Evolutionary conservation across 805 yeast genomes (phyloP), one percentile per base, ranked within the genome.

Genomic region (Starmerella khaoyaiensis): DNA sequence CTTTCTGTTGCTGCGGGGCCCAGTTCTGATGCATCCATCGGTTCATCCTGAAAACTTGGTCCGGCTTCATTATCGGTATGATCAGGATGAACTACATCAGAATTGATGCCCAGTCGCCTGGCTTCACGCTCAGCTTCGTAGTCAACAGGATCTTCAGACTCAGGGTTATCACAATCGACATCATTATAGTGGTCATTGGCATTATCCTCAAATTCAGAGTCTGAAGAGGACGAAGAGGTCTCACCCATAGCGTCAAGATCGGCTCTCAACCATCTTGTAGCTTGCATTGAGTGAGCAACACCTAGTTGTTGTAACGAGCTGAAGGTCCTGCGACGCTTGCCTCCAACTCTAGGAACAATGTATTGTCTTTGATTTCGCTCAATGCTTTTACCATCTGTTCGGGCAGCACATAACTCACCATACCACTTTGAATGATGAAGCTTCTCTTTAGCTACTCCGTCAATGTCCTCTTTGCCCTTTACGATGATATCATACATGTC

Each of bases 391-490:
- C 32, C 32, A 15, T 35, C 26, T 5, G 59, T 54, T 40, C 95
- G 67, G 0, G 79, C 75, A 31, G 67, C 71, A 25, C 65, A 61
- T 36, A 83, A 60, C 39, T 76, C 76, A 31, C 60, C 60, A 95
- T 95, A 90, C 96, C 97, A 87, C 36, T 72, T 77, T 39, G 79
- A 86, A n/a, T 65, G 60, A 17, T 61, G 61, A 33, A 87, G 58
- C 0, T 63, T 55, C 11, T 51, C 45, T 33, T 76, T 69, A 7
- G 84, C 71, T 20, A 61, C 63, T 1, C 65, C 68, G 17, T 62
- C 50, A 23, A 47, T 55, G 42, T 56, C 67, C 14, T 54, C 58
- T 20, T 59, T 67, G 0, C 95, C 96, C 45, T 76, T 76, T 4
- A 83, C 72, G 44, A 90, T 71, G 28, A 79, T 74, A 42, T 83